These are phyloP conservation scores for Xylariaceae sp. DNA, from an alignment of 2,329 filamentous ascomycete genomes.

Conservation along the genomic window DNA sequence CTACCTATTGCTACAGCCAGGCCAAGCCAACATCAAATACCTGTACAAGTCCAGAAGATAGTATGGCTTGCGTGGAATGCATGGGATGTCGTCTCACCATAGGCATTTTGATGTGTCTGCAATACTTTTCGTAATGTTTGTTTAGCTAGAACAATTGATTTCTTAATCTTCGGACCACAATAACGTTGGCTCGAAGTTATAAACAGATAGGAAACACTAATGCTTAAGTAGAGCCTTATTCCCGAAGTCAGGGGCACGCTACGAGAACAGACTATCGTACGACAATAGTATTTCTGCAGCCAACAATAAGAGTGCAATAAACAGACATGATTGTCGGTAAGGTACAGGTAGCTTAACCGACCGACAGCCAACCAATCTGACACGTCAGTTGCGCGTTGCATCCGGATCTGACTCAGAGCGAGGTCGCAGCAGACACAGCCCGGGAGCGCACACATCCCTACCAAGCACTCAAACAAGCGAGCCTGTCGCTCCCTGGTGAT, in stretches of 20 bases:
- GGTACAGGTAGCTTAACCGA: not conserved
- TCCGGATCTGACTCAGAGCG: constrained; percentile 29
- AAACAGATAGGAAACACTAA: too few species aligned
- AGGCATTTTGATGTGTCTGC: too few species aligned
- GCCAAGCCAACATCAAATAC: too few species aligned
- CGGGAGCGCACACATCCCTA: not conserved
- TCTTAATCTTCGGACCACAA: too few species aligned
- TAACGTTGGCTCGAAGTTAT: too few species aligned
- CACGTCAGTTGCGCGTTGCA: constrained; percentile 17
- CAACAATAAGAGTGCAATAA: constrained; percentile 3
- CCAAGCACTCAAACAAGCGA: constrained; percentile 3
- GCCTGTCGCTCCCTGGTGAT: constrained; percentile 9
- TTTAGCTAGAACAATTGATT: too few species aligned
- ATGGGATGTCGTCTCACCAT: too few species aligned
- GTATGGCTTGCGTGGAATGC: too few species aligned
- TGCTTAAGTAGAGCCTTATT: not conserved
- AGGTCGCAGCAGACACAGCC: constrained; percentile 11
- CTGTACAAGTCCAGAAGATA: too few species aligned
- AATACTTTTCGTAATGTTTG: too few species aligned
- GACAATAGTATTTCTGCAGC: constrained; percentile 4
- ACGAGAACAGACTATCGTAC: not conserved
- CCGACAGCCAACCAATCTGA: constrained; percentile 11
- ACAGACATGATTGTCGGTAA: constrained; percentile 5
- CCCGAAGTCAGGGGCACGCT: not conserved
- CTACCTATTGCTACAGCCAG: too few species aligned